Conservation (phyloP, 148 eudicot genomes). For the Rhododendron ovatum region DNA sequence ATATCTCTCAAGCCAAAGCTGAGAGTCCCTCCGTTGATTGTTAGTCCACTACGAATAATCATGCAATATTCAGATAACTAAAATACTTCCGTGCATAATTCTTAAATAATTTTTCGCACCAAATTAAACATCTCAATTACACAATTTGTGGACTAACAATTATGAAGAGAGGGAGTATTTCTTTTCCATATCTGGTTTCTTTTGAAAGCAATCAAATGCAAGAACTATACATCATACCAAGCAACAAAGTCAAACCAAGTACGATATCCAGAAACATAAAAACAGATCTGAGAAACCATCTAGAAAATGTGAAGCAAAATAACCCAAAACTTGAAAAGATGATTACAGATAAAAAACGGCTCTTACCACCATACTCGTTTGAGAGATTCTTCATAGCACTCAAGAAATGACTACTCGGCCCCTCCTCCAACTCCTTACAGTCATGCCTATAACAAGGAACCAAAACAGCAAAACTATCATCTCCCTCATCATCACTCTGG, state of each 20-base stretch:
- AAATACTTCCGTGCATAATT: neutral
- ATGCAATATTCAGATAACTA: neutral
- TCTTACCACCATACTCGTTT: neutral
- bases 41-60: neutral
- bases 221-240: neutral
- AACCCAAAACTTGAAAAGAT: neutral
- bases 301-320: neutral
- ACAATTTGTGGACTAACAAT: neutral
- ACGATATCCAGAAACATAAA: neutral
- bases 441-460: conserved; percentile 80
- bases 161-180: neutral
- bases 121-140: neutral
- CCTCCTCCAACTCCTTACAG: conserved; percentile 26
- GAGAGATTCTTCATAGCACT: neutral
- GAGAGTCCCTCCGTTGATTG: neutral
- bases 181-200: neutral
- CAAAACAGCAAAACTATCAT: conserved; percentile 77
- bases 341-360: neutral
- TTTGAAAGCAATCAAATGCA: neutral
- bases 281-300: neutral
- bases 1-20: neutral
- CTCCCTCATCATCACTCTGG: conserved; percentile 72
- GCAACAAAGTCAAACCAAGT: neutral
- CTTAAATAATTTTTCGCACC: neutral
- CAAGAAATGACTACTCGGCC: conserved; percentile 14